A percentile compares a stretch with the other conserved stretches of the same genome.
phyloP scores from a whole-genome alignment of 306 rosid species.

The Trichosanthes truncata region DNA sequence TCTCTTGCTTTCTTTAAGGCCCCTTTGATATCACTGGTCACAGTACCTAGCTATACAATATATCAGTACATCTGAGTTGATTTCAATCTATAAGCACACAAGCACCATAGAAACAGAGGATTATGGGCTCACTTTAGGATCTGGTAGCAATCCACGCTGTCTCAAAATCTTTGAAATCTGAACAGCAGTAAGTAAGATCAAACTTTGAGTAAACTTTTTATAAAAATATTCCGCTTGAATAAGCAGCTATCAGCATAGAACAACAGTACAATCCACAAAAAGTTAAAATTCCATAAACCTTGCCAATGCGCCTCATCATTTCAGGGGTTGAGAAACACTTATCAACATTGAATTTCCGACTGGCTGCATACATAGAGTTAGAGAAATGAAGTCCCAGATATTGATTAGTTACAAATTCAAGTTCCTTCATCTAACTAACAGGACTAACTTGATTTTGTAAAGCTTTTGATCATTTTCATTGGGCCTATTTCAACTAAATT shows the following conservation, averaged over 20 bases:
- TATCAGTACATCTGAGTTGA: conserved; percentile 22
- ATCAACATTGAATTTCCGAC: conserved; percentile 78
- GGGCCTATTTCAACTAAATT: not conserved
- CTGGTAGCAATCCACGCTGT: conserved; percentile 93
- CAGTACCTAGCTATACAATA: conserved; percentile 75
- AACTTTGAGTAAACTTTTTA: conserved; percentile 8
- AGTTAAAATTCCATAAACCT: conserved; percentile 39
- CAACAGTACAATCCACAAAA: conserved; percentile 7
- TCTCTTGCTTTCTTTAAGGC: conserved; percentile 71
- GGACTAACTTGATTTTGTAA: not conserved
- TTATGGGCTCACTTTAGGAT: conserved; percentile 68
- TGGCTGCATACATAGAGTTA: conserved; percentile 29
- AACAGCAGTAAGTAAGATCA: conserved; percentile 22
- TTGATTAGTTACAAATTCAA: not conserved
- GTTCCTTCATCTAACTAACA: not conserved
- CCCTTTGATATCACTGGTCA: conserved; percentile 76
- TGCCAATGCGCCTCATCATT: conserved; percentile 86
- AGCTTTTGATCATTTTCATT: not conserved
- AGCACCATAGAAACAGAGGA: conserved; percentile 11
- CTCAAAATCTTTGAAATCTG: conserved; percentile 93
- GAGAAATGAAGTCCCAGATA: not conserved
- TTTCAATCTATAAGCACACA: not conserved
- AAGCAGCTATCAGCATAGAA: conserved; percentile 12
- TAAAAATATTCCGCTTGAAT: not conserved
- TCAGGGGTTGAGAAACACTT: conserved; percentile 97